Evolutionary conservation across 345 rosid species (phyloP), one percentile per base, ranked within the genome.

Genomic region (Corymbia maculata): DNA sequence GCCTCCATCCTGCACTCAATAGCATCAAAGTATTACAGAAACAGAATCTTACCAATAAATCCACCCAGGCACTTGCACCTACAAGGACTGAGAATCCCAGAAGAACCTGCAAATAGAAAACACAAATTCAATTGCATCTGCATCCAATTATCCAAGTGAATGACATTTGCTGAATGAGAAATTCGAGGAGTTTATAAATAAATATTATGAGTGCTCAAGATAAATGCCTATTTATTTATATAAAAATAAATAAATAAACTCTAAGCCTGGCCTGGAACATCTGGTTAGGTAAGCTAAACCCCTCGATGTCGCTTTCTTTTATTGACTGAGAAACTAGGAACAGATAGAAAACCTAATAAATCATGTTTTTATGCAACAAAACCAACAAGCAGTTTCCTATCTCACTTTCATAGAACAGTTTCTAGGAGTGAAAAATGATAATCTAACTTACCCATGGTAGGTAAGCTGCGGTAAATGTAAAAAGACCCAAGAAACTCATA

Each of bases 31-130:
- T 42, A 75, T 5, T 42, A 75, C 49, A 75, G 87, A 3, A 22
- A 42, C 8, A 75, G 49, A 75, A 14, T 12, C 92, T 9, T 59
- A 98, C 99, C 99, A 98, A 91, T 88, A 98, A 92, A 93, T 98
- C 99, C 51, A 95, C 99, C 99, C 99, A 98, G 19, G 99, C 97
- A 92, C 94, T 98, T 85, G 98, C 97, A 85, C 97, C 99, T 75
- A 97, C 98, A 85, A 98, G 95, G 91, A 98, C 93, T 47, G 99
- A 98, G 94, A 97, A 97, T 52, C 99, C 99, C 90, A 98, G 90
- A 82, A 97, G 98, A 90, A 98, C 98, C 99, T 97, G 94, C 89
- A 90, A 68, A 68, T 53, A 7, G 85, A 66, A 57, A 53, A 32
- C 8, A 51, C 44, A 79, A 19, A 82, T 50, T 16, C 50, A 42